Evolutionary conservation across 2,329 filamentous ascomycete species (phyloP).

Genomic region (Dothistroma septosporum): DNA sequence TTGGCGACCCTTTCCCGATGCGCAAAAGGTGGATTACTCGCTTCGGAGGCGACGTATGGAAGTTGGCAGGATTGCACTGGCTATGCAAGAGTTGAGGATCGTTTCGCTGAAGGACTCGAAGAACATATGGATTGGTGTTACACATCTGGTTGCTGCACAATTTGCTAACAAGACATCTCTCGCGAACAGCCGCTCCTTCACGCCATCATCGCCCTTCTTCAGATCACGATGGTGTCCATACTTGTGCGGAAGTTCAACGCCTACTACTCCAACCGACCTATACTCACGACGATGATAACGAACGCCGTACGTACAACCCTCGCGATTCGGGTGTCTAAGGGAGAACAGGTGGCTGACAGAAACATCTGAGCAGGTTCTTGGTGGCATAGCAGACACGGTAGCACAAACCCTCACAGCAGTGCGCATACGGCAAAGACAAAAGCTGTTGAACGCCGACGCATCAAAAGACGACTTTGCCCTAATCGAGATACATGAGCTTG

Average conservation of each 20-base stretch:
- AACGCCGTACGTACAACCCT: constrained; percentile 64
- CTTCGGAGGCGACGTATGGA: neutral
- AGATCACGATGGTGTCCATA: constrained; percentile 80
- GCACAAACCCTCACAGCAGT: constrained; percentile 89
- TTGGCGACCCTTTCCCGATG: constrained; percentile 25
- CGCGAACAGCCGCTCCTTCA: constrained; percentile 74
- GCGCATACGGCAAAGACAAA: constrained; percentile 52
- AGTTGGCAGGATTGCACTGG: neutral
- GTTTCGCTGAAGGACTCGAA: neutral
- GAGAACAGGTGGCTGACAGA: neutral
- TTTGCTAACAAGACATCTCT: neutral
- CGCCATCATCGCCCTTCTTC: constrained; percentile 75
- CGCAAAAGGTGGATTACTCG: neutral
- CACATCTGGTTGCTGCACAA: neutral
- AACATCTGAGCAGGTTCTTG: constrained; percentile 59
- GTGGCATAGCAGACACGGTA: constrained; percentile 92
- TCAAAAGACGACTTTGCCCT: constrained; percentile 66
- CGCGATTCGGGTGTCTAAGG: neutral
- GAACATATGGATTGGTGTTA: neutral
- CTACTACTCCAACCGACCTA: constrained; percentile 91
- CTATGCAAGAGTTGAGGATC: neutral
- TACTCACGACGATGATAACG: constrained; percentile 98
- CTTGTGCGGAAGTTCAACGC: constrained; percentile 84
- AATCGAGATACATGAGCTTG: constrained; percentile 84
- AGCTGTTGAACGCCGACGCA: constrained; percentile 51